Evolutionary conservation across 345 rosid species (phyloP).

Genomic region (Boechera stricta): DNA sequence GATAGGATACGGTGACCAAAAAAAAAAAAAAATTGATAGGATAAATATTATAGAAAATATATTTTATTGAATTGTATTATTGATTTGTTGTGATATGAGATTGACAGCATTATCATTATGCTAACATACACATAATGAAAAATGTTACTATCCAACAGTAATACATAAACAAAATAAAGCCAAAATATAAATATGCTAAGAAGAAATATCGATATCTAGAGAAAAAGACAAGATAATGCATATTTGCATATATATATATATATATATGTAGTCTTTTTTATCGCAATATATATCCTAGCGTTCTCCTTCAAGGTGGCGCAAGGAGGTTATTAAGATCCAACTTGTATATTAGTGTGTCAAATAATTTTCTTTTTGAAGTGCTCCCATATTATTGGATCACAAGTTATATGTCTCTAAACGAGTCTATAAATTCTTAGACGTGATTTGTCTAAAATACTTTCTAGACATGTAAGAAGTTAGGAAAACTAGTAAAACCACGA

Average conservation of each 20-base stretch:
- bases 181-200: too few species aligned
- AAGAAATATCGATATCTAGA: too few species aligned
- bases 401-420: background rate
- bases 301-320: background rate
- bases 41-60: too few species aligned
- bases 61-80: background rate
- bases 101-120: too few species aligned
- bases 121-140: too few species aligned
- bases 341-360: background rate
- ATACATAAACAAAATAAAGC: too few species aligned
- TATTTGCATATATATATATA: too few species aligned
- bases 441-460: too few species aligned
- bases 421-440: too few species aligned
- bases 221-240: too few species aligned
- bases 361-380: background rate
- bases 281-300: background rate
- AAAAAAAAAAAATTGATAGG: background rate
- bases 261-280: too few species aligned
- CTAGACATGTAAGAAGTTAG: background rate
- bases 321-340: background rate
- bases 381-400: background rate
- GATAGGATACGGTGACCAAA: background rate
- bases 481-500: background rate
- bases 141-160: too few species aligned
- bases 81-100: background rate